Conservation (phyloP, 176 grass and related monocot genomes). For the Echinochloa phyllopogon region DNA sequence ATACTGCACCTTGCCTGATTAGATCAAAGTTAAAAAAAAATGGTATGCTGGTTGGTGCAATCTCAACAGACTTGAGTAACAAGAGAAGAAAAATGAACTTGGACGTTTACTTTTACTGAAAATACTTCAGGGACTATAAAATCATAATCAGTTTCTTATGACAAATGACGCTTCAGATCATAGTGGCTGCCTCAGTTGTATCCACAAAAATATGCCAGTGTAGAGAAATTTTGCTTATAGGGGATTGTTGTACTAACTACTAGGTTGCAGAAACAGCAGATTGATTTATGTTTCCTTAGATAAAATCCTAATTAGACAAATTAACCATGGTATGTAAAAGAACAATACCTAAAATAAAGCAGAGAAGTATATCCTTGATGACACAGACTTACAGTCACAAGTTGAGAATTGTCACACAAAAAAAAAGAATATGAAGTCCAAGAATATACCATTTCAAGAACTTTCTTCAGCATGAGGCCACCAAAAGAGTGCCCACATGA, state of each 20-base stretch:
- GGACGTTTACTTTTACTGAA: not conserved
- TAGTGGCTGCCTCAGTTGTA: not conserved
- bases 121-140: not conserved
- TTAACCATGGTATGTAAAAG: not conserved
- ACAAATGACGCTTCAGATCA: not conserved
- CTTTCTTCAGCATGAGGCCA: constrained; percentile 81
- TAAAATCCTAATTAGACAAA: not conserved
- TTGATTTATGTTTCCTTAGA: not conserved
- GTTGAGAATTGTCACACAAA: constrained; percentile 11
- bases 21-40: not conserved
- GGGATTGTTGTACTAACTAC: constrained; percentile 2
- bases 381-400: not conserved
- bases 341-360: not conserved
- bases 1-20: constrained; percentile 67
- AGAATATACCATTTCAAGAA: constrained; percentile 67
- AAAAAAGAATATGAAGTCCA: constrained; percentile 4
- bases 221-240: not conserved
- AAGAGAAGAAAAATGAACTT: not conserved
- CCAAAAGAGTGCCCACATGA: constrained; percentile 85
- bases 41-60: not conserved
- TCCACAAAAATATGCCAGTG: not conserved
- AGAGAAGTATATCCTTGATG: not conserved
- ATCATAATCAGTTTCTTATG: not conserved
- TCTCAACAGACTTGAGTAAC: not conserved
- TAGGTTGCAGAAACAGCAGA: not conserved